A percentile compares a stretch with the other conserved stretches of the same genome.
Conservation (phyloP, 495 filamentous ascomycete genomes). For the Neurospora sp. region DNA sequence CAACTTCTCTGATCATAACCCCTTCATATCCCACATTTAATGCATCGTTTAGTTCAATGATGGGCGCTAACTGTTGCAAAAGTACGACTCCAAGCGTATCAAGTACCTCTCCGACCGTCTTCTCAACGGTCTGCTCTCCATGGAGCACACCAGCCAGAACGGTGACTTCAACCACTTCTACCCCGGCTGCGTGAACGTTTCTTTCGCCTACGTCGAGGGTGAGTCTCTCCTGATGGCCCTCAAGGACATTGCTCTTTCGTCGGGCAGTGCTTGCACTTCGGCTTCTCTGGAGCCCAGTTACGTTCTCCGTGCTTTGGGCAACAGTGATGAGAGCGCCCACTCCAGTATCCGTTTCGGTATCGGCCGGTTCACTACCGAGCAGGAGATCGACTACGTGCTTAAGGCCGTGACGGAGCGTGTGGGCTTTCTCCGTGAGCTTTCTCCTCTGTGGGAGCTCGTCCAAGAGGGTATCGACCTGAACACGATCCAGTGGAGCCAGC, state of each 20-base stretch:
- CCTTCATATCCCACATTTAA: conserved; percentile 2
- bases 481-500: conserved; percentile 97
- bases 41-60: neutral
- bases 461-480: conserved; percentile 94
- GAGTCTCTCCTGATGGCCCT: conserved; percentile 97
- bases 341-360: conserved; percentile 97
- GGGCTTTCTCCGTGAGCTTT: conserved; percentile 85
- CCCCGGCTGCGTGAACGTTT: conserved; percentile 95
- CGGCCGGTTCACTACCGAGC: conserved; percentile 89
- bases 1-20: conserved; percentile 35
- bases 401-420: conserved; percentile 89
- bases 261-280: conserved; percentile 93
- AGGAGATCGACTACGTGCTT: conserved; percentile 93
- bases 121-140: conserved; percentile 63
- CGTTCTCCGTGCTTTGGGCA: conserved; percentile 85
- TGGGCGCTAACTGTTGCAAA: conserved; percentile 10
- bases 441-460: conserved; percentile 94
- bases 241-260: conserved; percentile 95
- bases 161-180: conserved; percentile 77
- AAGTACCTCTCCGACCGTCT: conserved; percentile 72
- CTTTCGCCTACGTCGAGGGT: conserved; percentile 95
- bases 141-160: conserved; percentile 90
- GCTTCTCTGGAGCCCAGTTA: conserved; percentile 95
- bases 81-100: conserved; percentile 90
- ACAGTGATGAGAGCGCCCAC: conserved; percentile 93